Percentiles rank a stretch among this genome's conserved stretches.
Evolutionary conservation across 371 early-diverging fungal species (phyloP).

Genomic region (Mucor circinelloides): DNA sequence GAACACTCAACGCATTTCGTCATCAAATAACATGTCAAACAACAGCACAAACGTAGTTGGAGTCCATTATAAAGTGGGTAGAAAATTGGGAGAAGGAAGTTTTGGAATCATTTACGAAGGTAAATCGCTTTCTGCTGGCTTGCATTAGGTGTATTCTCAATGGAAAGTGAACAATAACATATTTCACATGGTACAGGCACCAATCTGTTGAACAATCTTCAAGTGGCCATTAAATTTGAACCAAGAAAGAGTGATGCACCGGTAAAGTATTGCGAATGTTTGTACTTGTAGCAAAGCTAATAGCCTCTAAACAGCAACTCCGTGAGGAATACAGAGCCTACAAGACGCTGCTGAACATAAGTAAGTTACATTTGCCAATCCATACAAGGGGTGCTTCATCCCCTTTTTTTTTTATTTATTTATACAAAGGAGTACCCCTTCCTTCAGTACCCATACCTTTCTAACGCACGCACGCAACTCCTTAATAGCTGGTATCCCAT

Average conservation of each 20-base stretch:
- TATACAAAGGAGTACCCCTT: neutral
- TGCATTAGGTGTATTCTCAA: neutral
- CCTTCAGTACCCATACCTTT: neutral
- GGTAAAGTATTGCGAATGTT: slow-evolving; percentile 37
- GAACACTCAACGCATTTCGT: neutral
- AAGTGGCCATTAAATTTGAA: slow-evolving; percentile 93
- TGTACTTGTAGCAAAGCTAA: neutral
- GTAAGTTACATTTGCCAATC: slow-evolving; percentile 41
- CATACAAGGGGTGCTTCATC: neutral
- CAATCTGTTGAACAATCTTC: slow-evolving; percentile 79
- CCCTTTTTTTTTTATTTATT: neutral
- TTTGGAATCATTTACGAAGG: slow-evolving; percentile 97
- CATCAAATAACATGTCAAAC: slow-evolving; percentile 4
- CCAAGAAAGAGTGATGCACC: slow-evolving; percentile 92
- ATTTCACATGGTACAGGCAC: slow-evolving; percentile 40
- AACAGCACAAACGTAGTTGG: slow-evolving; percentile 68
- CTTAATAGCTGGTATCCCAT: slow-evolving; percentile 76
- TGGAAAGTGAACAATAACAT: neutral
- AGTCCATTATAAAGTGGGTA: slow-evolving; percentile 91
- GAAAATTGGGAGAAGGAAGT: slow-evolving; percentile 92
- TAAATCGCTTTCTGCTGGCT: slow-evolving; percentile 24
- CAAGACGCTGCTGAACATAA: slow-evolving; percentile 77
- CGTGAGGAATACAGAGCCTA: slow-evolving; percentile 93
- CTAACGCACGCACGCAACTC: neutral
- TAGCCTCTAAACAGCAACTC: slow-evolving; percentile 54